Evolutionary conservation across 306 rosid genomes (phyloP).

Genomic region (Canavalia gladiata): DNA sequence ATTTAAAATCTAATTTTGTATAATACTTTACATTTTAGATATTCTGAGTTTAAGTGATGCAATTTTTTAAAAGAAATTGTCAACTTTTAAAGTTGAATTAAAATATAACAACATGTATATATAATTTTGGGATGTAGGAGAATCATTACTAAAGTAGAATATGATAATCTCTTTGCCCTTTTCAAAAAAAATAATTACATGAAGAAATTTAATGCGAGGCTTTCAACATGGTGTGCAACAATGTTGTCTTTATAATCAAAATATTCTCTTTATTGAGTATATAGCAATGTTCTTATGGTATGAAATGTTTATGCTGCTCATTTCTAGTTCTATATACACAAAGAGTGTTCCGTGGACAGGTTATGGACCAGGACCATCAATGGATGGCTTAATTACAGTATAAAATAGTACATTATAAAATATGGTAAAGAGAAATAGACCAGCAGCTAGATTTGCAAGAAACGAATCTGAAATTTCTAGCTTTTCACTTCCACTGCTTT

Average conservation of each 20-base stretch:
- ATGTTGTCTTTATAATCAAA: neutral
- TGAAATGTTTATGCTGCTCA: neutral
- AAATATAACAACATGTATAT: no score
- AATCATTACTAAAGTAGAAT: no score
- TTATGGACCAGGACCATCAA: constrained; percentile 57
- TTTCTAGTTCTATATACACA: neutral
- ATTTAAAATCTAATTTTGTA: no score
- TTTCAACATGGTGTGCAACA: no score
- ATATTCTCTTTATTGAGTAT: neutral
- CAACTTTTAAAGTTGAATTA: no score
- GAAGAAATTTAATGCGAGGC: no score
- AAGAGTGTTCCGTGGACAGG: neutral
- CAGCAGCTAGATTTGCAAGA: constrained; percentile 60
- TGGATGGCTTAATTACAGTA: constrained; percentile 76
- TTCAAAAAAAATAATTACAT: no score
- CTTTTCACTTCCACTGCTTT: constrained; percentile 36
- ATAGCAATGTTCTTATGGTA: constrained; percentile 28
- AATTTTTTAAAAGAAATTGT: no score
- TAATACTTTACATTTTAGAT: no score
- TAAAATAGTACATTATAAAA: constrained; percentile 74
- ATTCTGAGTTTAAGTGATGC: no score
- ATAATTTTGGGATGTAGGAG: no score
- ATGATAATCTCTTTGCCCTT: no score
- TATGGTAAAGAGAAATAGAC: constrained; percentile 68
- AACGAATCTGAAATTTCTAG: constrained; percentile 65